phyloP scores from a whole-genome alignment of 768 basidiomycete species.

The Boletus rex-veris region DNA sequence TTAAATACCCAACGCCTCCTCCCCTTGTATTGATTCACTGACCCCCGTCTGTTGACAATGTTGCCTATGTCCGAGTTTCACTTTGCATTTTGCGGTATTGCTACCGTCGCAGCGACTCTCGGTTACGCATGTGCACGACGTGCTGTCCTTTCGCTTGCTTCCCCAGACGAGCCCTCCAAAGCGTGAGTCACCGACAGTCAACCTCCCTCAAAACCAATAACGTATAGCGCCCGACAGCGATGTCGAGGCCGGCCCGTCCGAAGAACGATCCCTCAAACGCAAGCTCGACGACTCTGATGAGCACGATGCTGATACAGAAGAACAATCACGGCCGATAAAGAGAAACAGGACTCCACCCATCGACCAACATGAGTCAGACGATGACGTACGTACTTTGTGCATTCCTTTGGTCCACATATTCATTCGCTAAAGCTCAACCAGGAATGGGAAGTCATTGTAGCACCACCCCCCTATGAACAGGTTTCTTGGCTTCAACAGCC shows the following conservation, averaged over 20 bases:
- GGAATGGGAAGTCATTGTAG: constrained; percentile 33
- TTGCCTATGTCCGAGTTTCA: constrained; percentile 52
- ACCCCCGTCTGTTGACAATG: constrained; percentile 30
- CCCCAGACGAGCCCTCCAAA: constrained; percentile 20
- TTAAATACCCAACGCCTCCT: constrained; percentile 17
- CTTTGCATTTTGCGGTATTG: constrained; percentile 53
- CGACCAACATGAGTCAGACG: constrained; percentile 28
- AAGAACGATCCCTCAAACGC: constrained; percentile 32
- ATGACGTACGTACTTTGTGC: constrained; percentile 22
- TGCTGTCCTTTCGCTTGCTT: constrained; percentile 17
- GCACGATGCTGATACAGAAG: constrained; percentile 30
- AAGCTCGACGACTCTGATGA: constrained; percentile 29
- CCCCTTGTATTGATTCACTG: background rate
- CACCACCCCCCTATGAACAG: constrained; percentile 31
- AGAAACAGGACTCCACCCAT: constrained; percentile 43
- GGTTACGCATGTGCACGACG: constrained; percentile 55
- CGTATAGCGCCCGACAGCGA: constrained; percentile 30
- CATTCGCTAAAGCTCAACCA: constrained; percentile 17
- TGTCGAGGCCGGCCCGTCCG: constrained; percentile 24
- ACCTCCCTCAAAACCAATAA: constrained; percentile 28
- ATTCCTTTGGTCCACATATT: constrained; percentile 1
- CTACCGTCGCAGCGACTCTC: constrained; percentile 57
- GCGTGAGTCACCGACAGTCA: constrained; percentile 33
- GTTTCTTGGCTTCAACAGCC: constrained; percentile 7
- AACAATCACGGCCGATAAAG: constrained; percentile 26